A percentile compares a stretch with the other conserved stretches of the same genome.
Evolutionary conservation across 345 rosid species (phyloP).

Genomic region (Eucalyptus curtisii): DNA sequence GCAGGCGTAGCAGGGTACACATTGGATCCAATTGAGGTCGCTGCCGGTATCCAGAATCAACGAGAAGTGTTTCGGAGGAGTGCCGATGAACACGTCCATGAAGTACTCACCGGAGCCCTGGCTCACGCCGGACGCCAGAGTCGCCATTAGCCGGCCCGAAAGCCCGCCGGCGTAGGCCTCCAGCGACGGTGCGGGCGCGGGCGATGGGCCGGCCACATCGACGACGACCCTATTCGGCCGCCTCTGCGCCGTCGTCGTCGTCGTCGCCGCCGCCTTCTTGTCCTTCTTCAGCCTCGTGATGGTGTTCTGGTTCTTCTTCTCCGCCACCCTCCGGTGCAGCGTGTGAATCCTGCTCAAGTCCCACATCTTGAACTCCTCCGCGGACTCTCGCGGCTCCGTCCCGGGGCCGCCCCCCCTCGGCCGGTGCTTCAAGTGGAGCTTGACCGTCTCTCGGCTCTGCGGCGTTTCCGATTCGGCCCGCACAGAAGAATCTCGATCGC

Average conservation of each 20-base stretch:
- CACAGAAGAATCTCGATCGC: neutral
- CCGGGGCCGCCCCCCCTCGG: constrained; percentile 10
- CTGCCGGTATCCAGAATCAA: constrained; percentile 96
- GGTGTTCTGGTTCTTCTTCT: constrained; percentile 73
- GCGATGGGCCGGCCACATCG: neutral
- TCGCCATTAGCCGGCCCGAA: constrained; percentile 61
- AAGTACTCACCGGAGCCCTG: constrained; percentile 92
- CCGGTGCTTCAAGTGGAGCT: constrained; percentile 55
- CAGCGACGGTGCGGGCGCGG: constrained; percentile 6
- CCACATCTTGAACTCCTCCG: constrained; percentile 31
- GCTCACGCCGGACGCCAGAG: constrained; percentile 73
- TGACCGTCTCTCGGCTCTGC: constrained; percentile 23
- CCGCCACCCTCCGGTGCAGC: constrained; percentile 39
- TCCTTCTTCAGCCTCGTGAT: constrained; percentile 25
- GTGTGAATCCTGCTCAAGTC: constrained; percentile 71
- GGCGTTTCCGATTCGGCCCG: neutral
- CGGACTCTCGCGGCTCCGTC: constrained; percentile 20
- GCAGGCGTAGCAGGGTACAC: constrained; percentile 80
- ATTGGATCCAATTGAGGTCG: constrained; percentile 93
- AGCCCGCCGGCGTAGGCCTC: constrained; percentile 12
- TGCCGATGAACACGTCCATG: constrained; percentile 86
- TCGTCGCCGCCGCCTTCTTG: neutral
- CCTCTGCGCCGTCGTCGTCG: neutral
- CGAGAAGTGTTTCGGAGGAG: constrained; percentile 84
- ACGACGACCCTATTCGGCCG: neutral